Evolutionary conservation across 306 rosid species (phyloP).

Genomic region (Notholithocarpus densiflorus): DNA sequence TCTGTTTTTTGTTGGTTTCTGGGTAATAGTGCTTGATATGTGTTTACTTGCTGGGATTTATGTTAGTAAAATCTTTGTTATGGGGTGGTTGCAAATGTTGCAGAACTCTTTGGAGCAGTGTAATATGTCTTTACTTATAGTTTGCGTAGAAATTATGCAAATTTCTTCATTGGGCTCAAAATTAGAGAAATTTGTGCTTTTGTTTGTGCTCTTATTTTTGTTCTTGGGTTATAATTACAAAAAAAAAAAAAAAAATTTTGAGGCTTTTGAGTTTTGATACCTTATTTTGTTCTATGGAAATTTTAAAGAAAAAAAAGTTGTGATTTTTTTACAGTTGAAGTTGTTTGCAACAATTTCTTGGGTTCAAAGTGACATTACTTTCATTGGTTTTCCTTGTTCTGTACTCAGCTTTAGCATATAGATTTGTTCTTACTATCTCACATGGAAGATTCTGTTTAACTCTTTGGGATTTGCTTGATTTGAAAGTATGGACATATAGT

Average conservation of each 20-base stretch:
- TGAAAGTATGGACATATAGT: neutral
- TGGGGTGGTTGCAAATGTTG: neutral
- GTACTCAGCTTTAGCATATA: neutral
- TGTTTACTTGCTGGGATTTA: neutral
- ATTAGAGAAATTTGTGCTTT: neutral
- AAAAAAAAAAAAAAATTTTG: neutral
- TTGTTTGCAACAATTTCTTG: neutral
- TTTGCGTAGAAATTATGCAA: neutral
- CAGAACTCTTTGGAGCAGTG: neutral
- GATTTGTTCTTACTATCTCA: neutral
- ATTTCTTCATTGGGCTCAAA: neutral
- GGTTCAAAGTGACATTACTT: neutral
- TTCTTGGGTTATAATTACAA: neutral
- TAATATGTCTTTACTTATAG: neutral
- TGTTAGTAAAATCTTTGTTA: neutral
- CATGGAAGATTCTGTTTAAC: neutral
- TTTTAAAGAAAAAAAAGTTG: no score
- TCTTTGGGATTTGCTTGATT: neutral
- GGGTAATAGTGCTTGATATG: neutral
- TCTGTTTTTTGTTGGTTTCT: neutral
- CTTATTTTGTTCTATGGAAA: neutral
- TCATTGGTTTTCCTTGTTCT: neutral
- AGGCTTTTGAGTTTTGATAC: neutral
- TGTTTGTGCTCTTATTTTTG: neutral
- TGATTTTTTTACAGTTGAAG: neutral